Base-by-base conservation (phyloP, 2,329 filamentous ascomycete species). In the Neoascochyta sp. region DNA sequence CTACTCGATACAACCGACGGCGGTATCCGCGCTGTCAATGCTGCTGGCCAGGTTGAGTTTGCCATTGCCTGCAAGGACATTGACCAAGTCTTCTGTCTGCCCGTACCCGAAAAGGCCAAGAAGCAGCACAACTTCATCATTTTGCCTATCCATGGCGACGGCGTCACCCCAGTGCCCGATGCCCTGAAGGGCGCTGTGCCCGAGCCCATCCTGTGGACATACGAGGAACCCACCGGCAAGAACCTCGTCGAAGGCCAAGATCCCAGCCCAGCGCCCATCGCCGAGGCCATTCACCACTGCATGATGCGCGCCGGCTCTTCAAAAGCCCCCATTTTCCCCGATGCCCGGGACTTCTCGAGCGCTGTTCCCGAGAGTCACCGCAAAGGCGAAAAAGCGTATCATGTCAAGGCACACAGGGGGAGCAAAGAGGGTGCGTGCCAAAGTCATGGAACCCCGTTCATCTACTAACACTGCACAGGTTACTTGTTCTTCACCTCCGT, bases 121-220 rank as follows among this genome's bases (percentile, higher is more conserved):
- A 72, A 74, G 32, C 76, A 80, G 47, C 75, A 75, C 59, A 79
- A 78, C 45, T 81, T 80, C 51, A 73, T 78, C 47, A 57, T 81
- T 22, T 67, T 81, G 22, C 75, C 78, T 3, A 57, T 67, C 16
- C 64, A 68, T 28, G 69, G 63, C 11, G 66, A 75, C 43, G 71
- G 71, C 21, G 64, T 76, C 13, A 68, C 63, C 15, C 52, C 64
- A 3, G 39, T 58, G 2, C 65, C 68, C 2, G 63, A 67, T n/a
- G 61, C 63, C 17, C 24, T 57, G 10, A 43, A 51, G 9, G 56
- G 54, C 10, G 43, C 65, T 7, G 52, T 60, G 1, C 63, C 65
- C 13, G 77, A 80, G 42, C 69, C 75, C 12, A 72, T 80, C 24
- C 70, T 81, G 4, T 81, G 75, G 65, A 78, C 75, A 0, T 69